Conservation (phyloP, 2,329 filamentous ascomycete genomes). For the Alternaria ventricosa region DNA sequence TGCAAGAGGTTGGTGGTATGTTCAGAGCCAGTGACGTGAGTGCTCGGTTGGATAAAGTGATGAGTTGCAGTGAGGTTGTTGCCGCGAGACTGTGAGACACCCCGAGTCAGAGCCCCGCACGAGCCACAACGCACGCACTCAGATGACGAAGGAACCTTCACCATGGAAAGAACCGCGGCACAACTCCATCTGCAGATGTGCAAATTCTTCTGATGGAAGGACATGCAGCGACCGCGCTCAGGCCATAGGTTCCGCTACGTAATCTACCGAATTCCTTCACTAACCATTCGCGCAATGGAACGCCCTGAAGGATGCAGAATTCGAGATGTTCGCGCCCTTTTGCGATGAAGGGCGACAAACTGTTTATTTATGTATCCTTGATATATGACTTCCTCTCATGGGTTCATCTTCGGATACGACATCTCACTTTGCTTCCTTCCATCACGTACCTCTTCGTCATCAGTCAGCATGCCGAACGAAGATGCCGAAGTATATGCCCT, state of each 20-base stretch:
- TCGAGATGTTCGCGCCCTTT: not conserved
- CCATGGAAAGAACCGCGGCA: not conserved
- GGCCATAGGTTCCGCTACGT: not conserved
- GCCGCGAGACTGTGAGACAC: conserved; percentile 11
- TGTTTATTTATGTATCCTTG: not conserved
- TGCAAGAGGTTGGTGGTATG: not conserved
- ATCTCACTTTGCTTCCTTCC: not conserved
- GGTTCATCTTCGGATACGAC: not conserved
- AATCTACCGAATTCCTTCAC: not conserved
- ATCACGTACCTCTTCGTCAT: not conserved
- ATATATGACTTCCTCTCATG: not conserved
- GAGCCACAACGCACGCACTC: not conserved
- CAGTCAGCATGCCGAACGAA: not conserved
- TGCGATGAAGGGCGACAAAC: not conserved
- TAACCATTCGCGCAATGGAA: not conserved
- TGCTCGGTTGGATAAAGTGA: conserved; percentile 6
- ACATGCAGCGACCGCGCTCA: not conserved
- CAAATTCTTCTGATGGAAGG: not conserved
- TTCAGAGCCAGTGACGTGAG: not conserved
- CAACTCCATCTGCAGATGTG: not conserved
- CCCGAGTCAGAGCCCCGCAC: conserved; percentile 3
- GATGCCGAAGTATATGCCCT: not conserved
- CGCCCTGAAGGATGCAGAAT: not conserved
- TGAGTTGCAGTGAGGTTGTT: not conserved
- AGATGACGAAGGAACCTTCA: not conserved